Evolutionary conservation across 345 rosid species (phyloP).

Genomic region (Viola odorata): DNA sequence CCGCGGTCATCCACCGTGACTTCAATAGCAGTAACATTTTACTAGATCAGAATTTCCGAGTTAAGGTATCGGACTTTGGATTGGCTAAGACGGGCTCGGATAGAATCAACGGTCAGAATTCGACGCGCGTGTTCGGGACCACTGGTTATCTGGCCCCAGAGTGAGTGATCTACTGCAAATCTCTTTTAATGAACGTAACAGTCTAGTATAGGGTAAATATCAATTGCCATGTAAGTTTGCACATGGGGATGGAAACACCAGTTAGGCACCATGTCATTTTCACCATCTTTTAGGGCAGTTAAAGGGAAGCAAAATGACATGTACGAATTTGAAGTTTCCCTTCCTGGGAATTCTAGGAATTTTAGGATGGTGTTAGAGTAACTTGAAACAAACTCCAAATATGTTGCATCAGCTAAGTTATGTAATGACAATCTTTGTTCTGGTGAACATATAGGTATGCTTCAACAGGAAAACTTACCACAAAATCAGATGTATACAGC

Average conservation of each 20-base stretch:
- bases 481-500: slow-evolving; percentile 90
- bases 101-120: slow-evolving; percentile 68
- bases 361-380: no score
- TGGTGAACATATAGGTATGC: slow-evolving; percentile 42
- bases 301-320: slow-evolving; percentile 4
- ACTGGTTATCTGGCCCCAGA: slow-evolving; percentile 85
- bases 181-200: not conserved
- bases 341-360: no score
- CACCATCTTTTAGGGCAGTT: slow-evolving; percentile 3
- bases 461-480: slow-evolving; percentile 82
- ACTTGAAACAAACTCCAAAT: no score
- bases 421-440: no score
- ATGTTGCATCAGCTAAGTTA: no score
- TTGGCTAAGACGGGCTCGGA: slow-evolving; percentile 71
- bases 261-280: slow-evolving; percentile 26
- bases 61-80: slow-evolving; percentile 75
- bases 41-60: slow-evolving; percentile 51
- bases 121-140: slow-evolving; percentile 65
- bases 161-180: slow-evolving; percentile 43
- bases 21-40: slow-evolving; percentile 73
- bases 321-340: not conserved
- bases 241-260: slow-evolving; percentile 20
- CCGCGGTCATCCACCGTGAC: slow-evolving; percentile 77
- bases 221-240: slow-evolving; percentile 19
- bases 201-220: slow-evolving; percentile 8